phyloP scores from a whole-genome alignment of 306 rosid genomes.

The Biancaea sappan region DNA sequence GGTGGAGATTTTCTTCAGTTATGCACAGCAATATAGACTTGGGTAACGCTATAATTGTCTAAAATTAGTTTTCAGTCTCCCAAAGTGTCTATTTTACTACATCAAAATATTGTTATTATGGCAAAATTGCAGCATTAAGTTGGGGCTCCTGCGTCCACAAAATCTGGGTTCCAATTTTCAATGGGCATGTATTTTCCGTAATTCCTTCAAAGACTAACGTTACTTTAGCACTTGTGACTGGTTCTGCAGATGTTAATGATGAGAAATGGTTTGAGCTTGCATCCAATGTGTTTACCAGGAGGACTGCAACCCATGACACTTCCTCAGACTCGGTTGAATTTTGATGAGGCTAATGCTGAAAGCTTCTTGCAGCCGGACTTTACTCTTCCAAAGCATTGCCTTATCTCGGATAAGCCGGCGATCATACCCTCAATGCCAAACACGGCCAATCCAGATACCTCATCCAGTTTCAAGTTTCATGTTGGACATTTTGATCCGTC shows the following conservation, averaged over 20 bases:
- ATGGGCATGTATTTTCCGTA: neutral
- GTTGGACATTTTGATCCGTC: constrained; percentile 38
- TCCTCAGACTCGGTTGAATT: constrained; percentile 55
- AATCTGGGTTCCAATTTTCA: constrained; percentile 2
- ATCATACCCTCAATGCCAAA: constrained; percentile 46
- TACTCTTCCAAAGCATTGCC: constrained; percentile 47
- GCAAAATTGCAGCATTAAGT: neutral
- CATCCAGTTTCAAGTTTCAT: constrained; percentile 54
- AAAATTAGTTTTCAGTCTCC: neutral
- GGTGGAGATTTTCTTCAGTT: neutral
- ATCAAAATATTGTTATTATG: neutral
- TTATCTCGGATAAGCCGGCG: constrained; percentile 50
- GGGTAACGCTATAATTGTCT: neutral
- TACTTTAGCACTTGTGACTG: constrained; percentile 40
- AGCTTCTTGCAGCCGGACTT: constrained; percentile 42
- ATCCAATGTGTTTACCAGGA: constrained; percentile 78
- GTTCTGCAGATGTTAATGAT: constrained; percentile 73
- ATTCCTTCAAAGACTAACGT: constrained; percentile 29
- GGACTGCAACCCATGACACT: constrained; percentile 52
- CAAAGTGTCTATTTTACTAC: neutral
- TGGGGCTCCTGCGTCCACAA: neutral
- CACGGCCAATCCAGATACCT: constrained; percentile 41
- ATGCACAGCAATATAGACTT: constrained; percentile 18
- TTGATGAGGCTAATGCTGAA: constrained; percentile 53
- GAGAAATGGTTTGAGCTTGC: constrained; percentile 91